phyloP scores from a whole-genome alignment of 2,329 filamentous ascomycete genomes.

The Phoma herbarum region DNA sequence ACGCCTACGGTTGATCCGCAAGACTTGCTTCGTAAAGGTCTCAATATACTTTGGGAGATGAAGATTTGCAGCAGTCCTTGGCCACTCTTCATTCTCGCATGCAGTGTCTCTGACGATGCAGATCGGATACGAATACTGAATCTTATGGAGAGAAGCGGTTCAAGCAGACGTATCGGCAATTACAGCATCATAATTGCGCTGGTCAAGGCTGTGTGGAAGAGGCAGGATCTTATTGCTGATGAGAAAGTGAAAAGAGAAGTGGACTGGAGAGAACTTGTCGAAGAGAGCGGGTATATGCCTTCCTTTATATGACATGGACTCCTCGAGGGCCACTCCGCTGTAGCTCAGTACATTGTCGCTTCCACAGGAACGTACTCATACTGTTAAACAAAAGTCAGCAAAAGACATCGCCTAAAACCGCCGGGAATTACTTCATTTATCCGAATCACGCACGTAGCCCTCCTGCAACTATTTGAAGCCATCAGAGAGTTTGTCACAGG shows the following conservation, averaged over 20 bases:
- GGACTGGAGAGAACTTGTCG: conserved; percentile 55
- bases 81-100: conserved; percentile 60
- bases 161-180: conserved; percentile 57
- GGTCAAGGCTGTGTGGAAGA: conserved; percentile 59
- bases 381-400: too few species aligned
- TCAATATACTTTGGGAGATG: conserved; percentile 50
- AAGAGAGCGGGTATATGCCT: conserved; percentile 30
- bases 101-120: conserved; percentile 55
- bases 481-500: too few species aligned
- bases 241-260: conserved; percentile 37
- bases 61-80: conserved; percentile 59
- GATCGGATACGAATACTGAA: conserved; percentile 54
- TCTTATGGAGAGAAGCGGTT: conserved; percentile 55
- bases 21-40: conserved; percentile 35
- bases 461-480: too few species aligned
- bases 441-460: too few species aligned
- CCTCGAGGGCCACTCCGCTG: not conserved
- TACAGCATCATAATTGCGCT: conserved; percentile 56
- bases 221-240: conserved; percentile 54
- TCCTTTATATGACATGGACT: conserved; percentile 35
- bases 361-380: too few species aligned
- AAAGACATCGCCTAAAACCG: too few species aligned
- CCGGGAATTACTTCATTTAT: too few species aligned
- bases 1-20: conserved; percentile 25
- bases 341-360: not conserved